Evolutionary conservation across 148 eudicot genomes (phyloP), one percentile per base, ranked within the genome.

Genomic region (Fagopyrum esculentum): DNA sequence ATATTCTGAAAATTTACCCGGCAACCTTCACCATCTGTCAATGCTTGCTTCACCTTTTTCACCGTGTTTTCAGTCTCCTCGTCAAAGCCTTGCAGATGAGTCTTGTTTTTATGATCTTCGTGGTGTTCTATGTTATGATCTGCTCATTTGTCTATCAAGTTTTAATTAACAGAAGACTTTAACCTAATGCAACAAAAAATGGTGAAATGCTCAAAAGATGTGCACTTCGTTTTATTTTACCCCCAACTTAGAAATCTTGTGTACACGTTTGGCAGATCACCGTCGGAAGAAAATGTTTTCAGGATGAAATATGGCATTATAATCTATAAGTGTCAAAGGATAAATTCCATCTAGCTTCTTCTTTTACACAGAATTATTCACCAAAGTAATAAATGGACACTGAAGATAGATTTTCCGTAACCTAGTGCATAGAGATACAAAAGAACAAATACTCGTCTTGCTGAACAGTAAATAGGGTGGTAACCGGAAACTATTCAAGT

Each of bases 1-100:
- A 52, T 54, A 76, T 35, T 17, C 1, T 57, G 60, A 52, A 78
- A 30, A 78, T 69, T 74, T 87, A 96, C 98, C 97, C 90, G 86
- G 75, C 99, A 96, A 57, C 99, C 99, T 90, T 96, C 99, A 55
- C 89, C 87, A 78, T 82, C 77, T 49, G 88, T 81, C 69, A 96
- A 35, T 78, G 99, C 97, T 78, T 89, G 85, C 88, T 89, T 92
- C 77, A 92, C 98, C 81, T 83, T 89, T 83, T 90, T 90, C 16
- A 96, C 85, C 83, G 86, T 84, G 61, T 79, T 84, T 81, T 96
- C 90, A 82, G 93, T 89, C 73, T 89, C 99, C 78, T 92, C 83
- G 84, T 93, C 99, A 85, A 90, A 85, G 59, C 82, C 85, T 77
- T 90, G 90, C 60, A 83, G 85, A 85, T 90, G 91, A 72, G 57